Evolutionary conservation across 2,329 filamentous ascomycete genomes (phyloP).

Genomic region (Gnomoniopsis sp.): DNA sequence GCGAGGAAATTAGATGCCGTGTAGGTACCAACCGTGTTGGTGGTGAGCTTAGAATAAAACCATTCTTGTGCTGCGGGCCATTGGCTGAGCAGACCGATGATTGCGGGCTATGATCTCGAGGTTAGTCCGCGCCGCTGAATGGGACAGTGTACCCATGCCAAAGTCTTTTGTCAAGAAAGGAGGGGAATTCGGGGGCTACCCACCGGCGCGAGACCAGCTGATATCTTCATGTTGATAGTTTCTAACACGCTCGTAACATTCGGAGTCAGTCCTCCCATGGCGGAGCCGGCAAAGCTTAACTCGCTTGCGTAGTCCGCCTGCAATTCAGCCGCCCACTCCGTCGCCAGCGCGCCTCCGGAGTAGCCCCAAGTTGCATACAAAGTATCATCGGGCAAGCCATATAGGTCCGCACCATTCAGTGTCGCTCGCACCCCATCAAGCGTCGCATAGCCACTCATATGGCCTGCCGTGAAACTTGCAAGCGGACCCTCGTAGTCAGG

Average conservation of each 20-base stretch:
- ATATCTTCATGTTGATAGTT: constrained; percentile 27
- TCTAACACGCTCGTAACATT: constrained; percentile 35
- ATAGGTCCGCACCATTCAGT: constrained; percentile 22
- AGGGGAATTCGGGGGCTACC: background rate
- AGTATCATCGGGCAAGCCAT: constrained; percentile 30
- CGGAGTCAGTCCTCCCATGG: constrained; percentile 42
- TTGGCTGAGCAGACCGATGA: constrained; percentile 31
- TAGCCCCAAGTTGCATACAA: constrained; percentile 49
- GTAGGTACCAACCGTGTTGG: constrained; percentile 26
- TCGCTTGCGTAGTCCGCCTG: constrained; percentile 46
- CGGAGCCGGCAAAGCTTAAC: constrained; percentile 40
- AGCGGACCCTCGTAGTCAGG: constrained; percentile 42
- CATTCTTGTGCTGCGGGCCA: constrained; percentile 27
- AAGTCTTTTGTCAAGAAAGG: background rate
- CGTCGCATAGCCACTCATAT: constrained; percentile 38
- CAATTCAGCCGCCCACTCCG: constrained; percentile 48
- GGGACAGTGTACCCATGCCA: no score
- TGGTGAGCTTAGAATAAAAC: constrained; percentile 26
- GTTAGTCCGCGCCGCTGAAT: constrained; percentile 24
- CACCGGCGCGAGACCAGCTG: constrained; percentile 29
- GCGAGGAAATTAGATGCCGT: constrained; percentile 33
- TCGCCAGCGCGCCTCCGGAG: constrained; percentile 47
- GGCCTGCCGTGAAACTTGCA: constrained; percentile 39
- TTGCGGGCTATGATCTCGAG: constrained; percentile 17
- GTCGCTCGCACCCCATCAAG: constrained; percentile 41